phyloP scores from a whole-genome alignment of 2,329 filamentous ascomycete species.

The Aspergillus novoparasiticus region DNA sequence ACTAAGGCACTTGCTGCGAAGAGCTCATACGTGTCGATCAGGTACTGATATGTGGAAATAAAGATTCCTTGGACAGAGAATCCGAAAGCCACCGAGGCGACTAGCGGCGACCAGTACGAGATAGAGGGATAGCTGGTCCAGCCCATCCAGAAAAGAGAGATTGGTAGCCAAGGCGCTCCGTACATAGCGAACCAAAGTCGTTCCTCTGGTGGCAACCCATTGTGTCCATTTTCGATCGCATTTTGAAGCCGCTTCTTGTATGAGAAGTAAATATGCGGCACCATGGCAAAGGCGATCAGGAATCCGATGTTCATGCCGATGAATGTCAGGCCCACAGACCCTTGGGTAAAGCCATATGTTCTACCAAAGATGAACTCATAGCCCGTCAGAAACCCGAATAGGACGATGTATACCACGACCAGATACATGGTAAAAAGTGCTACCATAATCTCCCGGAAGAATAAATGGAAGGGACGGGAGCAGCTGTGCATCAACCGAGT shows the following conservation, averaged over 20 bases:
- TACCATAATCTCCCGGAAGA: slow-evolving; percentile 46
- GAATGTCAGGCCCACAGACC: slow-evolving; percentile 52
- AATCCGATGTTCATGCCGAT: slow-evolving; percentile 50
- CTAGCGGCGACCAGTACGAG: slow-evolving; percentile 53
- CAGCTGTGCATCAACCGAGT: slow-evolving; percentile 46
- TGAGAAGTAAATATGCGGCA: slow-evolving; percentile 46
- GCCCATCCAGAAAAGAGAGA: slow-evolving; percentile 61
- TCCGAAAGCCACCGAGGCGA: slow-evolving; percentile 55
- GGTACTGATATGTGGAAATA: slow-evolving; percentile 56
- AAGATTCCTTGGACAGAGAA: slow-evolving; percentile 53
- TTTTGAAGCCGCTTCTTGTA: slow-evolving; percentile 32
- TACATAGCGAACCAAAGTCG: slow-evolving; percentile 58
- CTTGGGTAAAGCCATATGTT: slow-evolving; percentile 50
- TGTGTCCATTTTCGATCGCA: slow-evolving; percentile 31
- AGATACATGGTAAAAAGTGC: slow-evolving; percentile 31
- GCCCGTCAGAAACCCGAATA: slow-evolving; percentile 44
- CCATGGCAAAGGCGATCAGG: slow-evolving; percentile 36
- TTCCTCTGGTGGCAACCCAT: slow-evolving; percentile 53
- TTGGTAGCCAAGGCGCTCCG: slow-evolving; percentile 52
- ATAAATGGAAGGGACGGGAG: slow-evolving; percentile 52
- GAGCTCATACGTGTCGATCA: slow-evolving; percentile 58
- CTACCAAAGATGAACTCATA: slow-evolving; percentile 54
- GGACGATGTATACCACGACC: slow-evolving; percentile 33
- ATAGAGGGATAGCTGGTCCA: slow-evolving; percentile 53
- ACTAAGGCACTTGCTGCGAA: slow-evolving; percentile 53